A percentile compares a stretch with the other conserved stretches of the same genome.
Conservation (phyloP, 1,284 basidiomycete species). For the Ganoderma lingzhi region DNA sequence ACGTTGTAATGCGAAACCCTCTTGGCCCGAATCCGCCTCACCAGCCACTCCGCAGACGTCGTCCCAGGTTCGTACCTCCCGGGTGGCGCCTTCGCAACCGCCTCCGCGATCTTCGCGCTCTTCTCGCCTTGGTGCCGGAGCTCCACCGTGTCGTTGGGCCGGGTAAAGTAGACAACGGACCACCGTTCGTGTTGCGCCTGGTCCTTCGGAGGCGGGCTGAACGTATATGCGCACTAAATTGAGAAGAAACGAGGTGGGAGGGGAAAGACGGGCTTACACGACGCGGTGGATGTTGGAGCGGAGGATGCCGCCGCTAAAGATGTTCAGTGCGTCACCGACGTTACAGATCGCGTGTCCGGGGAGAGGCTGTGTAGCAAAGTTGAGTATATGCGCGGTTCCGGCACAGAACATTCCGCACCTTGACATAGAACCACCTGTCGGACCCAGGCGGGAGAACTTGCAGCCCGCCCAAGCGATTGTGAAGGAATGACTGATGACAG, state of each 20-base stretch:
- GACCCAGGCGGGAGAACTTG: conserved; percentile 71
- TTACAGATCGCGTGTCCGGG: conserved; percentile 46
- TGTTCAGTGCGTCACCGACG: conserved; percentile 47
- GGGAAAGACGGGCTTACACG: conserved; percentile 35
- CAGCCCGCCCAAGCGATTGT: conserved; percentile 74
- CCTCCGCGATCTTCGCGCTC: conserved; percentile 38
- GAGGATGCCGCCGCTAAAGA: conserved; percentile 50
- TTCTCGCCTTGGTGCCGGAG: conserved; percentile 35
- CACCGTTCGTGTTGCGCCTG: conserved; percentile 43
- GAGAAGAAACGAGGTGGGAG: no score
- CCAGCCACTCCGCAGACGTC: conserved; percentile 41
- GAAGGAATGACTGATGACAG: conserved; percentile 72
- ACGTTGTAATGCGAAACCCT: conserved; percentile 35
- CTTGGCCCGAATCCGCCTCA: conserved; percentile 36
- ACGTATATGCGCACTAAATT: not conserved
- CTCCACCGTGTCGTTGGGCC: conserved; percentile 43
- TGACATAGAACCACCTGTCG: conserved; percentile 71
- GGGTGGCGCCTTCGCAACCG: conserved; percentile 29
- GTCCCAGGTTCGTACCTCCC: conserved; percentile 27
- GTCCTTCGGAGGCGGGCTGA: conserved; percentile 40
- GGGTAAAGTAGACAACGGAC: conserved; percentile 47
- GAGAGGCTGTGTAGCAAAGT: conserved; percentile 32
- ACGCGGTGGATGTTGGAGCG: conserved; percentile 47
- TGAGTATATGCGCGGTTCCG: not conserved
- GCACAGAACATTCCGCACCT: conserved; percentile 45